Evolutionary conservation across 306 rosid species (phyloP).

Genomic region (Cyclanthera cordifolia): DNA sequence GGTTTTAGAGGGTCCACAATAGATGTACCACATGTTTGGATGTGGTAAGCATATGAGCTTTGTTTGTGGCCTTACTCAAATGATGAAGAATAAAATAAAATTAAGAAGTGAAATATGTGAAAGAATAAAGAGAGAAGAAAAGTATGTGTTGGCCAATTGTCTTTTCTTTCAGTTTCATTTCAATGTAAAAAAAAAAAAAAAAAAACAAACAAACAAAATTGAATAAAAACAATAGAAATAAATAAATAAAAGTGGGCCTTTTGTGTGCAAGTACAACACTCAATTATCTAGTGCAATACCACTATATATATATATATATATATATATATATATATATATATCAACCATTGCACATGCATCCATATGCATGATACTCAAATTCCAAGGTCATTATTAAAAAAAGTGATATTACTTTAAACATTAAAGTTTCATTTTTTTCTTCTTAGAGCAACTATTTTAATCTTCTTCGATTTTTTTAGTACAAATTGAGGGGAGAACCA

Average conservation of each 20-base stretch:
- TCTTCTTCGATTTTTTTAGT: too few relatives aligned
- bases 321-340: too few relatives aligned
- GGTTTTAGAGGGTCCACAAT: background rate
- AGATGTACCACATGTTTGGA: slow-evolving; percentile 4
- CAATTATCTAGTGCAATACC: background rate
- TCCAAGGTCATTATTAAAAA: background rate
- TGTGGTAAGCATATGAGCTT: slow-evolving; percentile 8
- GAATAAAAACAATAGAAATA: background rate
- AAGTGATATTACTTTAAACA: too few relatives aligned
- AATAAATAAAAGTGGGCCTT: background rate
- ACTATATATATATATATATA: background rate
- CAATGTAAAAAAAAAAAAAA: background rate
- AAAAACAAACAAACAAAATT: slow-evolving; percentile 1
- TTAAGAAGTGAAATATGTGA: background rate
- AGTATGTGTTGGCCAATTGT: background rate
- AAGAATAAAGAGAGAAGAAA: background rate
- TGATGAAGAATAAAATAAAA: background rate
- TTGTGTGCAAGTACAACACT: slow-evolving; percentile 1
- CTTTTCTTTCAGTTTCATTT: background rate
- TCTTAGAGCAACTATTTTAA: too few relatives aligned
- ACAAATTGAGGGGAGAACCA: too few relatives aligned
- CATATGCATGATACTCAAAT: slow-evolving; percentile 9
- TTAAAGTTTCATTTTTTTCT: too few relatives aligned
- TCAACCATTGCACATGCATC: background rate
- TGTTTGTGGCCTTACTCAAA: slow-evolving; percentile 4